Percentiles rank a stretch among this genome's conserved stretches.
phyloP scores from a whole-genome alignment of 192 early-diverging fungal genomes.

The Coemansia sp. region DNA sequence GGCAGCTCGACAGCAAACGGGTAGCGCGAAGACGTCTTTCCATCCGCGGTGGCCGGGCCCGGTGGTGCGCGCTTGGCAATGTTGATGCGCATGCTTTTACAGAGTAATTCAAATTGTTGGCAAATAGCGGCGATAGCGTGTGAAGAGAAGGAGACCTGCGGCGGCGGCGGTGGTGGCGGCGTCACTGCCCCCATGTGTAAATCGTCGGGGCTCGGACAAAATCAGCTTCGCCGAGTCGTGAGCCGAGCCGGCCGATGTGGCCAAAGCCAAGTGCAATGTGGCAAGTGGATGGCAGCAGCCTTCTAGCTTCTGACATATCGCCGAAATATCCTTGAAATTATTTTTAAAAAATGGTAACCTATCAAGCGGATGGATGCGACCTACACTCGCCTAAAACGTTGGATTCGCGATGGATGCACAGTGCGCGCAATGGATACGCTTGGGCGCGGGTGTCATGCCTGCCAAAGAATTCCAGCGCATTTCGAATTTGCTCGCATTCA shows the following conservation, averaged over 20 bases:
- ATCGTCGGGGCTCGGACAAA: neutral
- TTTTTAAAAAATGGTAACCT: constrained; percentile 2
- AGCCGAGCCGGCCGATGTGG: neutral
- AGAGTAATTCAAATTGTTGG: constrained; percentile 25
- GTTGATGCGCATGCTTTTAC: constrained; percentile 44
- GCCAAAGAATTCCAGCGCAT: neutral
- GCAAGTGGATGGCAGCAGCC: neutral
- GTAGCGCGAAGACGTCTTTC: constrained; percentile 16
- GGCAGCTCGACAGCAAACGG: constrained; percentile 62
- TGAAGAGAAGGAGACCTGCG: neutral
- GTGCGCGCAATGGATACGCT: neutral
- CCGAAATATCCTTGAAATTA: constrained; percentile 3
- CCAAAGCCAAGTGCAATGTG: neutral
- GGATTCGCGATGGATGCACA: constrained; percentile 4
- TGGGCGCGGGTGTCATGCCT: neutral
- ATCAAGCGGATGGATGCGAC: constrained; percentile 3
- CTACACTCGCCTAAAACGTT: neutral
- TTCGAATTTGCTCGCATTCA: neutral
- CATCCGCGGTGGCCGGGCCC: neutral
- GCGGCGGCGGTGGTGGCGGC: too few species aligned
- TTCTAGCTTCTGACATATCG: neutral
- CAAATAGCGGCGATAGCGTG: neutral
- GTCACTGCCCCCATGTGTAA: neutral
- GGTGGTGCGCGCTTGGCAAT: constrained; percentile 32
- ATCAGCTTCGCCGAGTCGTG: neutral